Evolutionary conservation across 176 grass and related monocot genomes (phyloP), one percentile per base, ranked within the genome.

Genomic region (Oryza glumipatula): DNA sequence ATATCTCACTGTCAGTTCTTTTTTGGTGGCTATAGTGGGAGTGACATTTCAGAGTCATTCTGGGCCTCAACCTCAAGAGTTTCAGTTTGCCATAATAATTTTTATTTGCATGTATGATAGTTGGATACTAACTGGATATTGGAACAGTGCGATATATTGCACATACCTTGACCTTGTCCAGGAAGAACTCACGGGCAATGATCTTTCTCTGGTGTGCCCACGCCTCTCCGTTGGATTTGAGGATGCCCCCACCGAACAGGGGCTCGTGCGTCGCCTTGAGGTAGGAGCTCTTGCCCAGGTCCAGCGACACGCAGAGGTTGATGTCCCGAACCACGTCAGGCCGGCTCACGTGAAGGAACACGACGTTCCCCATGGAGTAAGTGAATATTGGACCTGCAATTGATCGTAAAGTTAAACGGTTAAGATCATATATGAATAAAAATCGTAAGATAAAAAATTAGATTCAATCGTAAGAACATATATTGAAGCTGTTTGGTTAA

Each of bases 251-350:
- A 9, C 96, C 96, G 9, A 99, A 95, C n/a, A 99, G 88, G 1
- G 96, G 93, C 81, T 99, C 93, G 54, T 99, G 96, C 13, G 91
- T 94, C 46, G 90, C 94, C 88, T 92, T 99, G 67, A 99, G 82
- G 80, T 99, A 96, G 7, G 91, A 92, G 83, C 93, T 89, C 88
- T 99, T 99, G 28, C 96, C 96, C 35, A 99, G 81, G 76, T 96
- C 91, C 58, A 94, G 73, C 23, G 96, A 99, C 23, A 91, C 92
- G 52, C 91, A 96, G 65, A 95, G 76, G 35, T 84, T 94, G 77
- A 99, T 99, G 47, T 99, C 96, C 74, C 90, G 86, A 67, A 99
- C 89, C 47, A 96, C 76, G 12, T 96, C 96, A 5, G 91, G 74
- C 56, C 89, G 87, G 77, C 93, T 98, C 9, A 98, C 93, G 73